Evolutionary conservation across 805 yeast genomes (phyloP).

Genomic region (Starmerella davenportii): DNA sequence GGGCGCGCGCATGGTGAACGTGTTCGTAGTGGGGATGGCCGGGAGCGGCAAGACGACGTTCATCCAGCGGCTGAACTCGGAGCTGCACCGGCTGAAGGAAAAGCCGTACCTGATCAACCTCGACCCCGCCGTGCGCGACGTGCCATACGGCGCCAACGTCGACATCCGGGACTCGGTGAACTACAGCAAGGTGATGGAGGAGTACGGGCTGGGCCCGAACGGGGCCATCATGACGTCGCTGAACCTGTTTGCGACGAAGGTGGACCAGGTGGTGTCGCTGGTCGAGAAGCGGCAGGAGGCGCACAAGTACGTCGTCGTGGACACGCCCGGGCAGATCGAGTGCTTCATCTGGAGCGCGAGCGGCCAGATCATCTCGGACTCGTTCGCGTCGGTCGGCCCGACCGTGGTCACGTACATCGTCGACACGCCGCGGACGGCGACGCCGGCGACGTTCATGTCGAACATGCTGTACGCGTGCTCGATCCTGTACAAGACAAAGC

Average conservation of each 20-base stretch:
- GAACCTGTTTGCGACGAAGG: conserved; percentile 81
- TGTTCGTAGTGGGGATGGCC: conserved; percentile 38
- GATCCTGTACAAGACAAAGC: conserved; percentile 80
- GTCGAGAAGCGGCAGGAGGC: conserved; percentile 54
- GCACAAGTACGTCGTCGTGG: conserved; percentile 60
- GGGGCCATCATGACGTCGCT: conserved; percentile 95
- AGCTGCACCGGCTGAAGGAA: conserved; percentile 40
- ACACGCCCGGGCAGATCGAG: conserved; percentile 98
- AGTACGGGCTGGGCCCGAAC: conserved; percentile 83
- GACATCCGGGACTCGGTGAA: conserved; percentile 94
- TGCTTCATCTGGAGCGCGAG: conserved; percentile 98
- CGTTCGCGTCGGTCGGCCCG: conserved; percentile 89
- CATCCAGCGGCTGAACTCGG: conserved; percentile 84
- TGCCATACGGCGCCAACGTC: conserved; percentile 87
- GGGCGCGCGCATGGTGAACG: conserved; percentile 10
- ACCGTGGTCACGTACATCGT: conserved; percentile 90
- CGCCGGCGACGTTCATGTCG: conserved; percentile 94
- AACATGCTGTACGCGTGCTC: conserved; percentile 98
- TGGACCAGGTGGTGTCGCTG: conserved; percentile 78
- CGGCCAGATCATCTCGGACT: conserved; percentile 89
- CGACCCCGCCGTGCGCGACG: conserved; percentile 88
- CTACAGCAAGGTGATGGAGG: conserved; percentile 91
- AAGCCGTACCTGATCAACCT: conserved; percentile 86
- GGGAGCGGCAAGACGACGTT: conserved; percentile 93
- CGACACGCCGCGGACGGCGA: conserved; percentile 85